Percentiles rank a stretch among this genome's conserved stretches.
phyloP scores from a whole-genome alignment of 2,329 filamentous ascomycete species.

The Fusarium sp. region DNA sequence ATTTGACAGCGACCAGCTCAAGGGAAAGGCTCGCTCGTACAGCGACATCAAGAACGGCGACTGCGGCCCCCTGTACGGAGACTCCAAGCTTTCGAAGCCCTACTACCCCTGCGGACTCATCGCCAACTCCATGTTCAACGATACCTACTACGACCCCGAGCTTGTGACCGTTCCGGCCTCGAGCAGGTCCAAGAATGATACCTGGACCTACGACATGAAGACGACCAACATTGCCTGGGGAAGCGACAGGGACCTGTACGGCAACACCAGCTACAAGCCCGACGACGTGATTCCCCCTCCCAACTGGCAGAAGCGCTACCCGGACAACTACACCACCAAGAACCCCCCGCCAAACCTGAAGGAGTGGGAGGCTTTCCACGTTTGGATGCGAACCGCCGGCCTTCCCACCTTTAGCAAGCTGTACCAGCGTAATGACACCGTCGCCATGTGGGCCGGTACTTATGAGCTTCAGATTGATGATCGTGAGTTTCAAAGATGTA shows the following conservation, averaged over 20 bases:
- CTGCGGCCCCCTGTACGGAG: slow-evolving; percentile 78
- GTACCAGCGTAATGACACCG: slow-evolving; percentile 82
- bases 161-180: slow-evolving; percentile 62
- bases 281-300: slow-evolving; percentile 82
- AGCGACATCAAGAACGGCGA: slow-evolving; percentile 73
- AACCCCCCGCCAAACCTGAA: slow-evolving; percentile 78
- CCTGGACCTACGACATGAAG: slow-evolving; percentile 78
- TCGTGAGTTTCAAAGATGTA: slow-evolving; percentile 67
- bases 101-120: slow-evolving; percentile 97
- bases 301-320: slow-evolving; percentile 83
- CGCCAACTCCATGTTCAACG: slow-evolving; percentile 97
- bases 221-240: slow-evolving; percentile 85
- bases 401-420: slow-evolving; percentile 96
- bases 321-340: slow-evolving; percentile 74
- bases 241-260: slow-evolving; percentile 85
- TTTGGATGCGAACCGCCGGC: slow-evolving; percentile 98
- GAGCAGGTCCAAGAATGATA: slow-evolving; percentile 40
- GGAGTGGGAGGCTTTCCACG: slow-evolving; percentile 87
- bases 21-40: slow-evolving; percentile 73
- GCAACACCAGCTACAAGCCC: slow-evolving; percentile 72
- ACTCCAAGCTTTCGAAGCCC: slow-evolving; percentile 67
- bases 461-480: slow-evolving; percentile 84
- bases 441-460: slow-evolving; percentile 73
- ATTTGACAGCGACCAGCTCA: slow-evolving; percentile 83
- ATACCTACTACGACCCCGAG: slow-evolving; percentile 79